phyloP scores from a whole-genome alignment of 148 eudicot species.

The Rhododendron vialii region DNA sequence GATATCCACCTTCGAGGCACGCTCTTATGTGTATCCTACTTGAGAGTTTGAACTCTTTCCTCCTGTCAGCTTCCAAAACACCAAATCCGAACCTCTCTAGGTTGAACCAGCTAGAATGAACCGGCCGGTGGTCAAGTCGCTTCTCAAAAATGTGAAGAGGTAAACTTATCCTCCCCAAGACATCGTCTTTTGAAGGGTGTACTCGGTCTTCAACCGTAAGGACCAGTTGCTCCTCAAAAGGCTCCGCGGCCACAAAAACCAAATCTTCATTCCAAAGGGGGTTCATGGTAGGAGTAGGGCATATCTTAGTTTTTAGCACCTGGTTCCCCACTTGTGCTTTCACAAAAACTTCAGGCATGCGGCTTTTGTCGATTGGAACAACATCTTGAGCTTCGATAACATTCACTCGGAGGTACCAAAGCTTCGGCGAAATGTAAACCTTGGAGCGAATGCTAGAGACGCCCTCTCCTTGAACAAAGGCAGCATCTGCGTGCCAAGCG shows the following conservation, averaged over 20 bases:
- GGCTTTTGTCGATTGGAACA: conserved; percentile 24
- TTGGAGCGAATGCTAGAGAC: conserved; percentile 32
- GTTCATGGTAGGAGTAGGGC: conserved; percentile 25
- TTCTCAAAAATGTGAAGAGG: conserved; percentile 30
- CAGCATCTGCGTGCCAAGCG: conserved; percentile 41
- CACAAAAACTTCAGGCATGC: conserved; percentile 32
- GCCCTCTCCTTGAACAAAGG: conserved; percentile 38
- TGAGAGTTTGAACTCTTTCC: conserved; percentile 29
- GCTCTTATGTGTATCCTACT: conserved; percentile 39
- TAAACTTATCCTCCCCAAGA: conserved; percentile 22
- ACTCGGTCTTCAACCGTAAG: conserved; percentile 34
- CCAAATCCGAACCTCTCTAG: conserved; percentile 35
- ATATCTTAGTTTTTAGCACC: conserved; percentile 21
- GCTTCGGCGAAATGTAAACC: conserved; percentile 42
- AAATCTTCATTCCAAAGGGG: conserved; percentile 42
- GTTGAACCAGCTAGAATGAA: conserved; percentile 38
- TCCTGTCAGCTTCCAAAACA: conserved; percentile 23
- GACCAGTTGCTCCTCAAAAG: conserved; percentile 36
- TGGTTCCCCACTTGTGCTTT: conserved; percentile 38
- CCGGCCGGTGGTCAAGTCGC: conserved; percentile 40
- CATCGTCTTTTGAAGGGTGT: conserved; percentile 26
- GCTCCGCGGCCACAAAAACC: conserved; percentile 39
- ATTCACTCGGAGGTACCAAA: conserved; percentile 39
- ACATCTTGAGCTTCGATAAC: conserved; percentile 40
- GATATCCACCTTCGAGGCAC: conserved; percentile 44